Conservation (phyloP, 2,329 filamentous ascomycete species). For the Magnaporthiopsis incrustans region DNA sequence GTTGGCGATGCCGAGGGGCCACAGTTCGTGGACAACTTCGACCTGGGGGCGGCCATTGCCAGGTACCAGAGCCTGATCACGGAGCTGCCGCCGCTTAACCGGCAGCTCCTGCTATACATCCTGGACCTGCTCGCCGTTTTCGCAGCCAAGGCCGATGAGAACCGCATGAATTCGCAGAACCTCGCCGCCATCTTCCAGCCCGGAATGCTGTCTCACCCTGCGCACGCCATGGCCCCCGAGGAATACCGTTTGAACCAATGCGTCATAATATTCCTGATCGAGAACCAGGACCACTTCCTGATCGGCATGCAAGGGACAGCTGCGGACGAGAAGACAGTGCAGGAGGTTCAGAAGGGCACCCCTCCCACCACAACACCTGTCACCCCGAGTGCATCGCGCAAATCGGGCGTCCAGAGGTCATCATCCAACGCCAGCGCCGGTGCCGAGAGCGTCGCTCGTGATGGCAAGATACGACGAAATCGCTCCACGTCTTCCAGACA, state of each 20-base stretch:
- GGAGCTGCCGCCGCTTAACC: conserved; percentile 84
- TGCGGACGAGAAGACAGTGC: conserved; percentile 73
- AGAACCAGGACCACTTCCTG: conserved; percentile 96
- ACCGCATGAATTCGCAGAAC: conserved; percentile 93
- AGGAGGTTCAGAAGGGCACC: conserved; percentile 62
- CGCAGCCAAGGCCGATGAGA: conserved; percentile 90
- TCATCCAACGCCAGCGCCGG: conserved; percentile 83
- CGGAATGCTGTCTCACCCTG: conserved; percentile 86
- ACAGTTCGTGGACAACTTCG: conserved; percentile 66
- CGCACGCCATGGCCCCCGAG: conserved; percentile 88
- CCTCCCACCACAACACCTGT: conserved; percentile 39
- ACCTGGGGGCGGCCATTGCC: conserved; percentile 66
- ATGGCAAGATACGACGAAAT: conserved; percentile 74
- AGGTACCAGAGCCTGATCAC: conserved; percentile 88
- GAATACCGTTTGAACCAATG: conserved; percentile 95
- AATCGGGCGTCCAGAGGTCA: conserved; percentile 58
- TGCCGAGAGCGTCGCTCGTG: conserved; percentile 77
- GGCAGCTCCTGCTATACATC: conserved; percentile 90
- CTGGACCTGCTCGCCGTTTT: conserved; percentile 94
- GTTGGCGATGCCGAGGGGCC: conserved; percentile 60
- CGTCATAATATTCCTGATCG: conserved; percentile 94
- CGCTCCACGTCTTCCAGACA: conserved; percentile 88
- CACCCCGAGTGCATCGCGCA: conserved; percentile 34
- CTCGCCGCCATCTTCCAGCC: conserved; percentile 96
- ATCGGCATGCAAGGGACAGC: conserved; percentile 98